Percentiles rank a stretch among this genome's conserved stretches.
Evolutionary conservation across 2,329 filamentous ascomycete species (phyloP).

Genomic region (Arthrobotrys entomopaga): DNA sequence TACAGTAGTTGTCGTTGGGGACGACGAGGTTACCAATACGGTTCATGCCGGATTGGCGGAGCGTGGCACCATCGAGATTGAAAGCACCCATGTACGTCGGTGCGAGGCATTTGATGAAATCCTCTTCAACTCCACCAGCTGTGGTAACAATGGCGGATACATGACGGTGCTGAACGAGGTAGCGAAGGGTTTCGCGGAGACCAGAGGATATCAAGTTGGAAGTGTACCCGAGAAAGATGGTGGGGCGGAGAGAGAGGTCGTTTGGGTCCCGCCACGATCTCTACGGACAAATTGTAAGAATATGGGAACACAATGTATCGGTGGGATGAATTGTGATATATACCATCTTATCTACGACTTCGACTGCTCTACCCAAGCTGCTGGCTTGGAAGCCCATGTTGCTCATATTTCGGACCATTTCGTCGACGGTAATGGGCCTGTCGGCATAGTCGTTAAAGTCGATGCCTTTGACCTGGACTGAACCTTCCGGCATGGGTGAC

Average conservation of each 20-base stretch:
- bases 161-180: constrained; percentile 90
- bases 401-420: constrained; percentile 82
- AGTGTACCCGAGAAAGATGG: constrained; percentile 96
- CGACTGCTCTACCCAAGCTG: constrained; percentile 83
- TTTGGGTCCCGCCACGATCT: constrained; percentile 83
- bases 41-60: constrained; percentile 88
- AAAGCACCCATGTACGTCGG: constrained; percentile 94
- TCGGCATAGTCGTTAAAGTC: constrained; percentile 87
- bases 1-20: constrained; percentile 96
- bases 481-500: constrained; percentile 78
- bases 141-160: constrained; percentile 94
- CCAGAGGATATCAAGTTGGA: constrained; percentile 98
- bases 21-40: constrained; percentile 95
- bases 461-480: constrained; percentile 79
- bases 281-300: constrained; percentile 62
- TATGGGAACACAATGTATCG: background rate
- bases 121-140: constrained; percentile 93
- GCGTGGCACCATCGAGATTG: constrained; percentile 76
- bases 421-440: constrained; percentile 81
- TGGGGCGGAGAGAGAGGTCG: constrained; percentile 77
- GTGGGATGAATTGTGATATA: constrained; percentile 56
- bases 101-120: constrained; percentile 97
- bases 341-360: constrained; percentile 97
- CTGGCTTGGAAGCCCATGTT: constrained; percentile 87
- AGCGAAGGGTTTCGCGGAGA: constrained; percentile 87